phyloP scores from a whole-genome alignment of 305 asterid species.

The Fraxinus paxiana region DNA sequence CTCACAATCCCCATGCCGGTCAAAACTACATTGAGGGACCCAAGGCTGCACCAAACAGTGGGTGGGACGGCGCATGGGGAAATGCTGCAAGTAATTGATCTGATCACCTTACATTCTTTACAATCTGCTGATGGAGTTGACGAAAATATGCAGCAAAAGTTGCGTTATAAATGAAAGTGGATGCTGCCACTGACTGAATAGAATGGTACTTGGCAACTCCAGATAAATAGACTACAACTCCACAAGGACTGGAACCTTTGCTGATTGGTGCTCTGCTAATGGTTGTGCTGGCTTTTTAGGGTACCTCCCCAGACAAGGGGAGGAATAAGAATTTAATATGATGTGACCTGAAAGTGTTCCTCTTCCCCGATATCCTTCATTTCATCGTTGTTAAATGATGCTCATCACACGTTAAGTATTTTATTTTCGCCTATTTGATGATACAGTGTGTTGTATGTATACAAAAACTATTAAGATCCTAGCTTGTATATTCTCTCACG shows the following conservation, averaged over 20 bases:
- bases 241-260: background rate
- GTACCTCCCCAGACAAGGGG: background rate
- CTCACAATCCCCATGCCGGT: slow-evolving; percentile 29
- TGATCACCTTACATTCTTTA: background rate
- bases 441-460: background rate
- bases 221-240: background rate
- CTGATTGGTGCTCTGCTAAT: background rate
- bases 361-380: background rate
- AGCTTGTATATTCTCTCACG: background rate
- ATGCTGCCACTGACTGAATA: background rate
- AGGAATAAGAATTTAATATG: background rate
- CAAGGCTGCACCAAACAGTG: slow-evolving; percentile 65
- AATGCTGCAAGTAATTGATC: slow-evolving; percentile 28
- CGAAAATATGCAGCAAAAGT: slow-evolving; percentile 9
- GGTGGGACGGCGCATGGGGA: slow-evolving; percentile 84
- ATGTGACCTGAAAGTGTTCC: background rate
- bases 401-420: background rate
- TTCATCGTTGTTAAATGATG: background rate
- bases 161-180: slow-evolving; percentile 20
- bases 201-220: background rate
- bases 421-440: background rate
- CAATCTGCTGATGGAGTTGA: slow-evolving; percentile 13
- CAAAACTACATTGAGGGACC: slow-evolving; percentile 66
- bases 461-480: background rate
- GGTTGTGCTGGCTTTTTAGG: background rate